Percentiles rank a stretch among this genome's conserved stretches.
Evolutionary conservation across 495 filamentous ascomycete species (phyloP).

Genomic region (Talaromyces nanjingensis): DNA sequence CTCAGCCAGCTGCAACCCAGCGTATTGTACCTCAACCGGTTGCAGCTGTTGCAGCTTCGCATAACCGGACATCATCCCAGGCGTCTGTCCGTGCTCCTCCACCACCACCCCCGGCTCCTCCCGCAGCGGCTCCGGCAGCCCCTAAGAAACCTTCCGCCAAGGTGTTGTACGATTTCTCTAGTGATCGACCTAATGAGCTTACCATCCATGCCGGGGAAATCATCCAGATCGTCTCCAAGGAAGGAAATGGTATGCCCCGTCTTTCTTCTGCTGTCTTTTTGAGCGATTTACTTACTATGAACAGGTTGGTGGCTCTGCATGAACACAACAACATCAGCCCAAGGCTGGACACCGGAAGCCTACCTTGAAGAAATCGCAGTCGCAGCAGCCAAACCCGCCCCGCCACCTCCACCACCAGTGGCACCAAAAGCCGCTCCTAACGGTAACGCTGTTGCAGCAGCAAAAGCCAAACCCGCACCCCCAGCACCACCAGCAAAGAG

Average conservation of each 20-base stretch:
- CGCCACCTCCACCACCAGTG: constrained; percentile 55
- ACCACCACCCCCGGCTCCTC: constrained; percentile 65
- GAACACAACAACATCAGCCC: constrained; percentile 49
- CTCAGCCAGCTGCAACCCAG: constrained; percentile 39
- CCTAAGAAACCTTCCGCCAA: constrained; percentile 69
- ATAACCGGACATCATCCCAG: constrained; percentile 39
- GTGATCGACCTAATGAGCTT: constrained; percentile 72
- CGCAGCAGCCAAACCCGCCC: constrained; percentile 36
- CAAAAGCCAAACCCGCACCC: constrained; percentile 62
- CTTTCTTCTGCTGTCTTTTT: not conserved
- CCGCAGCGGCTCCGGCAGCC: constrained; percentile 56
- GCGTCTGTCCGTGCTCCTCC: constrained; percentile 52
- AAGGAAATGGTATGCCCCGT: constrained; percentile 69
- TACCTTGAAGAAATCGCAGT: constrained; percentile 75
- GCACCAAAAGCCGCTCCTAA: constrained; percentile 40
- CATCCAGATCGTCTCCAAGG: constrained; percentile 80
- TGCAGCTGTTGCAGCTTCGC: constrained; percentile 36
- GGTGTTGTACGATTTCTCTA: constrained; percentile 83
- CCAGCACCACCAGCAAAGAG: constrained; percentile 83
- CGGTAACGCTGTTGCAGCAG: constrained; percentile 40
- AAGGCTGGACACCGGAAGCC: constrained; percentile 90
- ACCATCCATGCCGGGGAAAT: constrained; percentile 69
- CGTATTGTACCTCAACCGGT: constrained; percentile 41
- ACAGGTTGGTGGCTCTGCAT: constrained; percentile 94
- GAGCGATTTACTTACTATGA: constrained; percentile 17